Base-by-base conservation (phyloP, 768 basidiomycete genomes). In the Serendipita sp. region DNA sequence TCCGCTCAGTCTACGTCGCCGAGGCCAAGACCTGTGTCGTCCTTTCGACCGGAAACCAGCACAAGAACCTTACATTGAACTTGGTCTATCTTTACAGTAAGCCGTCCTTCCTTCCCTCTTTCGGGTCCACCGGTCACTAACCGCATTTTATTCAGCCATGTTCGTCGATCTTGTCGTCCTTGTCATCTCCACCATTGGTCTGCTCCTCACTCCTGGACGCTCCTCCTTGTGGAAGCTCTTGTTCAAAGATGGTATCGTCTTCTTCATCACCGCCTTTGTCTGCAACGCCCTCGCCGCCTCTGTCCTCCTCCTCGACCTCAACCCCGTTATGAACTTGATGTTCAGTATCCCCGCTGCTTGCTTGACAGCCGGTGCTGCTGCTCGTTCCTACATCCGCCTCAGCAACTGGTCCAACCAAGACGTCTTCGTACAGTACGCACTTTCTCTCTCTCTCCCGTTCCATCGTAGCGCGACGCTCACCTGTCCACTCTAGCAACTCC, bases 301-400 rank as follows among this genome's bases (percentile, higher is more conserved):
- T 1, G 86, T 86, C 75, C 86, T 87, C 84, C 70, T 83, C 32
- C 63, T 85, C 45, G 76, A 84, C 69, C 73, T 86, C 45, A 88
- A 86, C 70, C 74, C 81, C 13, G 79, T 86, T 67, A 85, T 87
- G 85, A 80, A 76, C 44, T 74, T 85, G 58, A 78, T 85, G 38
- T 84, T 84, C 74, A 85, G 84, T 66, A 82, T 85, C 15, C 84
- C 84, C 48, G 83, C 84, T 30, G 83, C 81, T 0, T 60, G 56
- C 34, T 36, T 60, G 28, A 60, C 56, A n/a, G 56, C 56, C 56
- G 56, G 56, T 60, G 56, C 56, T n/a, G 56, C 56, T n/a, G 56
- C 56, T n/a, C 56, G 56, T 32, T 60, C 56, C 23, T 60, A 60
- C 56, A 60, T 60, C 35, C 56, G 56, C 34, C 28, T 60, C 16